phyloP scores from a whole-genome alignment of 2,329 filamentous ascomycete species.

The Penicillium sp. region DNA sequence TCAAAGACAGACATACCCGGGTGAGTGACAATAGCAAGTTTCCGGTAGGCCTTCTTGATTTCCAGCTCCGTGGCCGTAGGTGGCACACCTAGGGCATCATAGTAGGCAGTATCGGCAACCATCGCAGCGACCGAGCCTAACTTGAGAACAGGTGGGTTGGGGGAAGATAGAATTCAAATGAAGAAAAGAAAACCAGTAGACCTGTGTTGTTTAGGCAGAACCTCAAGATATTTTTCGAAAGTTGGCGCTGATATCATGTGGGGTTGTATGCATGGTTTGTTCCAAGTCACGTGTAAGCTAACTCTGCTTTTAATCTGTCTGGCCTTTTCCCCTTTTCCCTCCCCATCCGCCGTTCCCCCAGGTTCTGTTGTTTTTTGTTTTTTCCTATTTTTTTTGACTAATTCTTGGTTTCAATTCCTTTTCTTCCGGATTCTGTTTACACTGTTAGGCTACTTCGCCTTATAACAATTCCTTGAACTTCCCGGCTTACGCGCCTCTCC shows the following conservation, averaged over 20 bases:
- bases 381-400: conserved; percentile 1
- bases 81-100: conserved; percentile 80
- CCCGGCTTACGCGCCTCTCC: conserved; percentile 5
- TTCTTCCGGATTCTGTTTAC: conserved; percentile 1
- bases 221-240: conserved; percentile 6
- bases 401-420: conserved; percentile 7
- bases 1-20: conserved; percentile 57
- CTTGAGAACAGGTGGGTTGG: neutral
- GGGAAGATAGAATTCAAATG: neutral
- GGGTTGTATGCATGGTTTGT: conserved; percentile 9
- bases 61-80: conserved; percentile 84
- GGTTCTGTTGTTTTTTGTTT: conserved; percentile 4
- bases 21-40: conserved; percentile 89
- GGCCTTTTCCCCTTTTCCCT: conserved; percentile 18
- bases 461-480: neutral
- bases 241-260: conserved; percentile 12
- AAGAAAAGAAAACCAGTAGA: neutral
- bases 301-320: conserved; percentile 14
- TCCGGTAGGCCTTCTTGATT: conserved; percentile 96
- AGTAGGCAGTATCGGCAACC: conserved; percentile 86
- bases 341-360: conserved; percentile 10
- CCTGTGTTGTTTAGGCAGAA: conserved; percentile 24
- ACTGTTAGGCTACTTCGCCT: neutral
- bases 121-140: conserved; percentile 45
- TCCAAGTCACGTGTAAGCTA: conserved; percentile 3